These are phyloP conservation scores for Phialophora verrucosa DNA, from an alignment of 2,329 filamentous ascomycete species.

Conservation along the genomic window DNA sequence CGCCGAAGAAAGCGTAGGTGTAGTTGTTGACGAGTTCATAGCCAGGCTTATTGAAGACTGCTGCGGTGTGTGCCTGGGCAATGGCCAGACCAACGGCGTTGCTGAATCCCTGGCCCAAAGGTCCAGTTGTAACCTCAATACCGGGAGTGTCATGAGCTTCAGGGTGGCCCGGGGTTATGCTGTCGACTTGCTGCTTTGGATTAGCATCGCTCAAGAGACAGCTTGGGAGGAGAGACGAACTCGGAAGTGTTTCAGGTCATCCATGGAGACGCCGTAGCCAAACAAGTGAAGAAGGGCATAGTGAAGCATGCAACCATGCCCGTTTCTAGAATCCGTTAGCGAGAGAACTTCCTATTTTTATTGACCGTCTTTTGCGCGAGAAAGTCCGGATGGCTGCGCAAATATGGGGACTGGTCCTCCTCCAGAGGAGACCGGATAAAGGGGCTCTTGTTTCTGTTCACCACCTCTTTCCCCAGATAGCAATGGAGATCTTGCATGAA, in stretches of 20 bases:
- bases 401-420: neutral
- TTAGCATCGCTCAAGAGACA: conserved; percentile 48
- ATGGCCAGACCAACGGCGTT: conserved; percentile 98
- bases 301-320: conserved; percentile 98
- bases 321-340: conserved; percentile 69
- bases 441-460: neutral
- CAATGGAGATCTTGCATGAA: neutral
- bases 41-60: conserved; percentile 94
- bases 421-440: neutral
- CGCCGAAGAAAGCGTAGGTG: conserved; percentile 95
- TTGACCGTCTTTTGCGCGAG: neutral
- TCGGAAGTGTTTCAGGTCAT: conserved; percentile 96
- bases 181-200: conserved; percentile 65
- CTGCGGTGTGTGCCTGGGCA: conserved; percentile 88
- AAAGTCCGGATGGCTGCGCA: neutral
- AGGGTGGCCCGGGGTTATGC: conserved; percentile 93
- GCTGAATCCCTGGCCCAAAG: conserved; percentile 94
- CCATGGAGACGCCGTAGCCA: conserved; percentile 82
- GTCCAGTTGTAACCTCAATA: conserved; percentile 96
- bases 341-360: neutral
- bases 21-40: conserved; percentile 93
- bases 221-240: conserved; percentile 65
- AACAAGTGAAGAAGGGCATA: conserved; percentile 97
- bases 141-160: conserved; percentile 96
- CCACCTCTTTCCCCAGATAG: neutral